A percentile compares a stretch with the other conserved stretches of the same genome.
phyloP scores from a whole-genome alignment of 176 grass and related monocot genomes.

The Lolium rigidum region DNA sequence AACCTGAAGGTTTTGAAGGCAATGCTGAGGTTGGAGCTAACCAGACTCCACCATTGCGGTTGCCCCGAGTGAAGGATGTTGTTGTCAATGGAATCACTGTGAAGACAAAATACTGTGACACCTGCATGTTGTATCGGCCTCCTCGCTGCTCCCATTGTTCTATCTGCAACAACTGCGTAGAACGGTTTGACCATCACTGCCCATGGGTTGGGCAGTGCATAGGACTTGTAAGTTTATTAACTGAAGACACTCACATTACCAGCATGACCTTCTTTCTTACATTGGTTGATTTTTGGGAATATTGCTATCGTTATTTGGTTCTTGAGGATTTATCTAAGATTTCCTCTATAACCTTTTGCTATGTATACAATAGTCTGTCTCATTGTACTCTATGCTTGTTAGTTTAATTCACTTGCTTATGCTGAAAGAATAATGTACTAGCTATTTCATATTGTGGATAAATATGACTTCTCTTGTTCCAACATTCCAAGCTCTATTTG shows the following conservation, averaged over 20 bases:
- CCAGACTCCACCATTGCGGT: constrained; percentile 70
- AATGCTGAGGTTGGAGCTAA: constrained; percentile 60
- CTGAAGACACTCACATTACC: constrained; percentile 1
- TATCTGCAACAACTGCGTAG: constrained; percentile 96
- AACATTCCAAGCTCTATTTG: constrained; percentile 1
- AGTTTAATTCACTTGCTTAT: constrained; percentile 9
- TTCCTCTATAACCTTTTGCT: background rate
- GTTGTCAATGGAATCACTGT: constrained; percentile 83
- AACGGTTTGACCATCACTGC: constrained; percentile 95
- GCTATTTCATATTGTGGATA: background rate
- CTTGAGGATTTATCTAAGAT: constrained; percentile 15
- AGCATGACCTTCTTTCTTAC: background rate
- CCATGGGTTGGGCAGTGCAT: constrained; percentile 98
- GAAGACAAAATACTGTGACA: constrained; percentile 96
- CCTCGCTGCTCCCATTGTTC: constrained; percentile 97
- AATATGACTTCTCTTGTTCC: background rate
- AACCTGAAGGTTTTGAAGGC: constrained; percentile 79
- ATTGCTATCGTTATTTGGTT: background rate
- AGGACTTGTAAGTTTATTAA: constrained; percentile 80
- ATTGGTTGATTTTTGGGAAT: background rate
- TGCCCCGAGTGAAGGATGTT: constrained; percentile 84
- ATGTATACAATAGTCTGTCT: background rate
- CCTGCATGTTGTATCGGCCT: constrained; percentile 94
- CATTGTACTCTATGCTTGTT: constrained; percentile 25
- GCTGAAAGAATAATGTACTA: constrained; percentile 1